Conservation (phyloP, 306 rosid species). For the Hippophae rhamnoides region DNA sequence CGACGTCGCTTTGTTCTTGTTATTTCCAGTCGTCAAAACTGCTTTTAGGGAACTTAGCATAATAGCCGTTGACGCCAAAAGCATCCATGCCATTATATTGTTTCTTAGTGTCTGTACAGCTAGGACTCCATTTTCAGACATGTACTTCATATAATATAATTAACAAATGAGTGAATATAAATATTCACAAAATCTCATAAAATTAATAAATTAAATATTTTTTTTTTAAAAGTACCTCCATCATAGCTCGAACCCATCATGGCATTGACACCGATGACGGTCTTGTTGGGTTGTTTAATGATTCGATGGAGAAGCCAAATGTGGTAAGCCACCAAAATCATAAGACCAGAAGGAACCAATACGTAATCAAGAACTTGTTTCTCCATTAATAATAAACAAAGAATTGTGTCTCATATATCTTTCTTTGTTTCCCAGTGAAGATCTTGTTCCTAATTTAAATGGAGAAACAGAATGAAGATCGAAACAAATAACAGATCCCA, state of each 20-base stretch:
- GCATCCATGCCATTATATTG: conserved; percentile 91
- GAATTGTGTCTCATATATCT: too few species aligned
- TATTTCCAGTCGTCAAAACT: conserved; percentile 42
- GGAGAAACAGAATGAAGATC: too few species aligned
- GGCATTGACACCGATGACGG: conserved; percentile 72
- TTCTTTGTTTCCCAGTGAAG: too few species aligned
- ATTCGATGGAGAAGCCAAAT: conserved; percentile 60
- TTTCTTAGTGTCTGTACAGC: conserved; percentile 78
- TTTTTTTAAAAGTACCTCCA: conserved; percentile 49
- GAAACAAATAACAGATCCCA: too few species aligned
- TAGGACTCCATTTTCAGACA: conserved; percentile 54
- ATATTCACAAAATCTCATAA: too few species aligned
- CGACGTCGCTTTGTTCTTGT: background rate
- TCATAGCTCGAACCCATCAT: conserved; percentile 87
- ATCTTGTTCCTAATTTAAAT: too few species aligned
- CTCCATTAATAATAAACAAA: background rate
- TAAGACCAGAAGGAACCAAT: conserved; percentile 50
- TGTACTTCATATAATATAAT: conserved; percentile 30
- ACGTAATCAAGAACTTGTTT: conserved; percentile 35
- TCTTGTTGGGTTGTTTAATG: conserved; percentile 45
- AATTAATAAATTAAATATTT: background rate
- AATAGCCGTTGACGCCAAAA: conserved; percentile 78
- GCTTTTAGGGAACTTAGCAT: conserved; percentile 77
- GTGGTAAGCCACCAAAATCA: conserved; percentile 53
- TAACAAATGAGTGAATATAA: too few species aligned